A percentile compares a stretch with the other conserved stretches of the same genome.
Evolutionary conservation across 192 early-diverging fungal species (phyloP).

Genomic region (Umbelopsis vinacea): DNA sequence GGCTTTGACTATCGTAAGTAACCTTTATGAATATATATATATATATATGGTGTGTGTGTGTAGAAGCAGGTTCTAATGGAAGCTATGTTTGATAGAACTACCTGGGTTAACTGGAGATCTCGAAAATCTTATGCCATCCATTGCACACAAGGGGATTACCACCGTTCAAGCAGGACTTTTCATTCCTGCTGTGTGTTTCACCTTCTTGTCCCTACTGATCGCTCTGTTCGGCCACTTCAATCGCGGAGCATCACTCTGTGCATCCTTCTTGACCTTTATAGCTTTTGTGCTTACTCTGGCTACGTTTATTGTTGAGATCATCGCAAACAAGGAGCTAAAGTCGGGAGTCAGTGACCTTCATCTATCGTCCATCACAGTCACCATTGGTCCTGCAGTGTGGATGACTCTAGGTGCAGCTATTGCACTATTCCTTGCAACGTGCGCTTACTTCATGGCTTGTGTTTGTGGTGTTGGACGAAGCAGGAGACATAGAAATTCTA

Average conservation of each 20-base stretch:
- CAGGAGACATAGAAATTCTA: not conserved
- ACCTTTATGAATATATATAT: not conserved
- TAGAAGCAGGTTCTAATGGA: not conserved
- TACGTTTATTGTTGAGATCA: slow-evolving; percentile 26
- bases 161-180: slow-evolving; percentile 20
- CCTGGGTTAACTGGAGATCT: slow-evolving; percentile 2
- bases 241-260: slow-evolving; percentile 20
- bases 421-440: slow-evolving; percentile 20
- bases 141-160: not conserved
- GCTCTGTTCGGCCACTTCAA: slow-evolving; percentile 30
- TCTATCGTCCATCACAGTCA: not conserved
- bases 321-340: slow-evolving; percentile 21
- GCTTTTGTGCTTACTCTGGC: slow-evolving; percentile 27
- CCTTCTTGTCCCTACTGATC: slow-evolving; percentile 28
- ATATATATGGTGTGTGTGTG: too few relatives aligned
- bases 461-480: slow-evolving; percentile 7
- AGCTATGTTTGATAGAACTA: not conserved
- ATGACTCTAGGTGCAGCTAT: slow-evolving; percentile 30
- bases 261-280: slow-evolving; percentile 25
- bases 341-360: not conserved
- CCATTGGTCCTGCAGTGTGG: slow-evolving; percentile 28
- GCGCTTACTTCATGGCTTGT: not conserved
- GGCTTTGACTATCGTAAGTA: slow-evolving; percentile 23
- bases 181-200: slow-evolving; percentile 30
- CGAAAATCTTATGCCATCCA: not conserved